Conservation (phyloP, 192 early-diverging fungal species). For the Coemansia sp. region DNA sequence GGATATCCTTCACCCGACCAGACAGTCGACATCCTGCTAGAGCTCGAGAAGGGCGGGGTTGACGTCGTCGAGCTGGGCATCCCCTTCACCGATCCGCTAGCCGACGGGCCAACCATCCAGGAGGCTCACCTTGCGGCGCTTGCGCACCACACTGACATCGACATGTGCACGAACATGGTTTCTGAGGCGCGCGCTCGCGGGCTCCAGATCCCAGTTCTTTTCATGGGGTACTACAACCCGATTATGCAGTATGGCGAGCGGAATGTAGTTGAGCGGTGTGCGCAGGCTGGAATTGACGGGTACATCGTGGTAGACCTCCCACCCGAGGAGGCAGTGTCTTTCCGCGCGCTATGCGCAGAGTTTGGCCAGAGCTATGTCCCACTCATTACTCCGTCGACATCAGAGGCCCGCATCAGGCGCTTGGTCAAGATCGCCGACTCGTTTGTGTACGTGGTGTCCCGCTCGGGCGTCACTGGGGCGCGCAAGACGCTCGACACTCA, state of each 20-base stretch:
- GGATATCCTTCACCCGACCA: slow-evolving; percentile 83
- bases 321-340: slow-evolving; percentile 91
- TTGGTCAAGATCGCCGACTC: slow-evolving; percentile 84
- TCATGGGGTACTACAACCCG: slow-evolving; percentile 99
- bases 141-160: slow-evolving; percentile 76
- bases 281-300: slow-evolving; percentile 86
- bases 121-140: slow-evolving; percentile 82
- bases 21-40: slow-evolving; percentile 86
- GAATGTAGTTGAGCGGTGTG: slow-evolving; percentile 83
- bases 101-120: slow-evolving; percentile 98
- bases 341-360: slow-evolving; percentile 76
- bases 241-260: slow-evolving; percentile 94
- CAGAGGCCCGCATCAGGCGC: slow-evolving; percentile 77
- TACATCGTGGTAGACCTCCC: slow-evolving; percentile 98
- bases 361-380: slow-evolving; percentile 86
- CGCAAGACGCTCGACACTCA: slow-evolving; percentile 66
- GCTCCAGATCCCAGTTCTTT: slow-evolving; percentile 87
- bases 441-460: slow-evolving; percentile 96
- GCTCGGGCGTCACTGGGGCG: slow-evolving; percentile 94
- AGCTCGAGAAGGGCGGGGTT: slow-evolving; percentile 87
- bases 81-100: slow-evolving; percentile 97
- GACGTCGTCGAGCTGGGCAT: slow-evolving; percentile 97
- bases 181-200: slow-evolving; percentile 79
- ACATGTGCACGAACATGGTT: slow-evolving; percentile 81
- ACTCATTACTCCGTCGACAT: slow-evolving; percentile 92